Evolutionary conservation across 257 asterid genomes (phyloP).

Genomic region (Eustoma russellianum): DNA sequence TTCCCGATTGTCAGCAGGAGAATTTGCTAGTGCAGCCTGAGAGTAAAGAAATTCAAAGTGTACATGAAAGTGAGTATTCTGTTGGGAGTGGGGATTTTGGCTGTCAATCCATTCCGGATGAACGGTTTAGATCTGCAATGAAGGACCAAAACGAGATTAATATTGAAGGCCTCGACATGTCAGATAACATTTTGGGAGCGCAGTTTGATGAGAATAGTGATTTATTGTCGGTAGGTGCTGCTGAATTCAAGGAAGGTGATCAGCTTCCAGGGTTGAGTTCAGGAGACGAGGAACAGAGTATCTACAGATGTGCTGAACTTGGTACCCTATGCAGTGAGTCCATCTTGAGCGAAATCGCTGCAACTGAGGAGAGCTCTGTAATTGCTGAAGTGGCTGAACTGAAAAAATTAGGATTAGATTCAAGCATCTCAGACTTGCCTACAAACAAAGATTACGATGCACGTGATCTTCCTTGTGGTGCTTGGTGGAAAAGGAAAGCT

Average conservation of each 20-base stretch:
- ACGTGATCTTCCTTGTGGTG: conserved; percentile 63
- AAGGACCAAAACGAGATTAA: conserved; percentile 28
- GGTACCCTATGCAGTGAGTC: conserved; percentile 33
- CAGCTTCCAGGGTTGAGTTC: conserved; percentile 22
- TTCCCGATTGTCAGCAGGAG: conserved; percentile 56
- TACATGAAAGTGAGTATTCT: conserved; percentile 11
- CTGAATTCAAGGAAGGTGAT: conserved; percentile 29
- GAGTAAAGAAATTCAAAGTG: conserved; percentile 22
- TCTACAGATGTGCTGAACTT: conserved; percentile 28
- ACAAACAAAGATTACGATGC: conserved; percentile 32
- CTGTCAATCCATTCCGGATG: conserved; percentile 20
- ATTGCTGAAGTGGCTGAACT: conserved; percentile 24
- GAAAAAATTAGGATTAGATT: conserved; percentile 22
- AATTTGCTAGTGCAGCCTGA: conserved; percentile 28
- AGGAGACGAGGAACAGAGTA: conserved; percentile 38
- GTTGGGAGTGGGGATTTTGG: conserved; percentile 14
- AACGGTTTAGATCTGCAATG: conserved; percentile 22
- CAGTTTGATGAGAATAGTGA: conserved; percentile 30
- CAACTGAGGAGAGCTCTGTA: conserved; percentile 23
- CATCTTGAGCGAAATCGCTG: conserved; percentile 19
- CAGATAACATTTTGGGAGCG: conserved; percentile 32
- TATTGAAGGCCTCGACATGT: conserved; percentile 24
- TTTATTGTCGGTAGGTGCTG: conserved; percentile 20
- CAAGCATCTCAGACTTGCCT: conserved; percentile 24
- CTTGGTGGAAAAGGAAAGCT: conserved; percentile 88